Percentiles rank a stretch among this genome's conserved stretches.
Evolutionary conservation across 345 rosid species (phyloP).

Genomic region (Moricandia moricandioides): DNA sequence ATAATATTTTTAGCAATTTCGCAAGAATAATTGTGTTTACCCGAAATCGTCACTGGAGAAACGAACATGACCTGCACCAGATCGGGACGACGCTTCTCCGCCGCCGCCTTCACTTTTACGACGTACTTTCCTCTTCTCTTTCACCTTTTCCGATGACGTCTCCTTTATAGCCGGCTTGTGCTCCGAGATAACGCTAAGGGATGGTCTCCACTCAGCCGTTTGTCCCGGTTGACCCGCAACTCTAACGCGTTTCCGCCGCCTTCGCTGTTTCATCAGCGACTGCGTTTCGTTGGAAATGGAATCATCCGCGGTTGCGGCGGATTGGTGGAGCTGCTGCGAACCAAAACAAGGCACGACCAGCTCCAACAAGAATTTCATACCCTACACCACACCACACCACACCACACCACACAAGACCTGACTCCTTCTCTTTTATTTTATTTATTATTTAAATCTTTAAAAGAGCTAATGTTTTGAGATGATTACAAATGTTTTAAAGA

Average conservation of each 20-base stretch:
- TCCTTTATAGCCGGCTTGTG: conserved; percentile 34
- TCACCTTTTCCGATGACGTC: conserved; percentile 3
- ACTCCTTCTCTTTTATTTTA: neutral
- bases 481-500: neutral
- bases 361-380: conserved; percentile 55
- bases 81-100: conserved; percentile 17
- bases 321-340: conserved; percentile 18
- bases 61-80: conserved; percentile 37
- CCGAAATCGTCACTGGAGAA: conserved; percentile 39
- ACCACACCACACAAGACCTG: neutral
- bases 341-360: conserved; percentile 52
- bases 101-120: conserved; percentile 31
- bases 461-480: neutral
- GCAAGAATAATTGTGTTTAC: conserved; percentile 21
- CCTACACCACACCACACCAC: neutral
- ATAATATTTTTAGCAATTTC: no score
- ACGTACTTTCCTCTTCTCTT: conserved; percentile 27
- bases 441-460: neutral
- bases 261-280: conserved; percentile 25
- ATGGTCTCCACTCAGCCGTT: conserved; percentile 59
- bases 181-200: conserved; percentile 60
- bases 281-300: conserved; percentile 32
- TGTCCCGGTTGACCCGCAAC: conserved; percentile 26
- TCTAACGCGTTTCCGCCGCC: conserved; percentile 38
- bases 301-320: conserved; percentile 14